These are phyloP conservation scores for Penicillium sp. DNA, from an alignment of 2,329 filamentous ascomycete genomes.

Conservation along the genomic window DNA sequence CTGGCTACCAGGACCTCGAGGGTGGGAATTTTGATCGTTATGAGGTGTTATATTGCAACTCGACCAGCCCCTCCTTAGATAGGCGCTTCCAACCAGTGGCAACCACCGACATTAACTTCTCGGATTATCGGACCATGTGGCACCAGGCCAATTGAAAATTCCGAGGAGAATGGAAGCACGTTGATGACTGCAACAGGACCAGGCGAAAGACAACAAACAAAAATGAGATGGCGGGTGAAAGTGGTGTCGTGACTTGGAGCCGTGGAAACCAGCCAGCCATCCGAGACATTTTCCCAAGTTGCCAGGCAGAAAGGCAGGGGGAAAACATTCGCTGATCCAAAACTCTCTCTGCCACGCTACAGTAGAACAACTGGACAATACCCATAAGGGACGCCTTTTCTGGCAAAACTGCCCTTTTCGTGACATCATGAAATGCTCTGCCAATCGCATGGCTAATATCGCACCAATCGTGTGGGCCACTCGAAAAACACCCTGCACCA, in stretches of 20 bases:
- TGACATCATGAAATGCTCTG: slow-evolving; percentile 13
- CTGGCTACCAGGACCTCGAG: not conserved
- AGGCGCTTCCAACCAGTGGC: not conserved
- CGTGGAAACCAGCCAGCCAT: slow-evolving; percentile 1
- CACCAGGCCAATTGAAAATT: slow-evolving; percentile 8
- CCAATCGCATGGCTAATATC: slow-evolving; percentile 4
- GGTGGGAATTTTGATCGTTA: not conserved
- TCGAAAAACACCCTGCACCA: slow-evolving; percentile 10
- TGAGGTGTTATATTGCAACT: not conserved
- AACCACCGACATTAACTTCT: not conserved
- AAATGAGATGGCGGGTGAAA: not conserved
- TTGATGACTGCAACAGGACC: not conserved
- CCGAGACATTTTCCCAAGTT: slow-evolving; percentile 1
- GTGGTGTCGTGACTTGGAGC: not conserved
- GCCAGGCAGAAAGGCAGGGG: not conserved
- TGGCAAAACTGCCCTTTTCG: not conserved
- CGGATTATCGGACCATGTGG: not conserved
- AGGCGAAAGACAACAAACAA: not conserved
- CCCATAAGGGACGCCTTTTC: not conserved
- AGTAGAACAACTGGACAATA: not conserved
- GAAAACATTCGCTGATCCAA: not conserved
- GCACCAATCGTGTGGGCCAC: slow-evolving; percentile 8
- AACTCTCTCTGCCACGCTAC: not conserved
- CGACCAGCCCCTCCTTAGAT: not conserved
- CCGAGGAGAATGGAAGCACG: not conserved